Percentiles rank a stretch among this genome's conserved stretches.
Conservation (phyloP, 2,329 filamentous ascomycete species). For the Zymoseptoria pseudotritici region DNA sequence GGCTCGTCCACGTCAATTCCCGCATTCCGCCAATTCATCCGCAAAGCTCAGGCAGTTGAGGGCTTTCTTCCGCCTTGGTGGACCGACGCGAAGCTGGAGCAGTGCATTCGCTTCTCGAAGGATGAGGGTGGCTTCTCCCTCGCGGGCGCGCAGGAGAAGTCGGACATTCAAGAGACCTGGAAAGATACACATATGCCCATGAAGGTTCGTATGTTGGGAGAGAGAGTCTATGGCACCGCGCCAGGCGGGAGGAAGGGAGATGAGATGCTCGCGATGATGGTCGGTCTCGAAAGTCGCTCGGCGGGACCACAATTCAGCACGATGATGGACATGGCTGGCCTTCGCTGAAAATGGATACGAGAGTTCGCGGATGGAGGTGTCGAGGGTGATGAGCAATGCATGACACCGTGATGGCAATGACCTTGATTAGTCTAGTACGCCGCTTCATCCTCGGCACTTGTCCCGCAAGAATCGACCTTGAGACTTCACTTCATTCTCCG, state of each 20-base stretch:
- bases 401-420: no score
- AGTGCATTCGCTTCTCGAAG: slow-evolving; percentile 8
- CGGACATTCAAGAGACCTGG: slow-evolving; percentile 10
- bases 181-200: slow-evolving; percentile 5
- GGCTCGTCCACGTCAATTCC: slow-evolving; percentile 3
- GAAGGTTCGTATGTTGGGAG: slow-evolving; percentile 10
- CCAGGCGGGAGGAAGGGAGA: not conserved
- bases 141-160: slow-evolving; percentile 4
- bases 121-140: slow-evolving; percentile 2
- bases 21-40: slow-evolving; percentile 11
- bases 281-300: not conserved
- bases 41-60: slow-evolving; percentile 5
- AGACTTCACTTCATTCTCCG: no score
- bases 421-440: no score
- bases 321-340: not conserved
- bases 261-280: not conserved
- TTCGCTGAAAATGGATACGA: not conserved
- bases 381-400: not conserved
- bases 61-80: slow-evolving; percentile 15
- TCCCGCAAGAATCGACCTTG: no score
- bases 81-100: slow-evolving; percentile 6
- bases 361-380: not conserved
- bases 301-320: not conserved
- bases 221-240: slow-evolving; percentile 4
- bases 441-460: no score